phyloP scores from a whole-genome alignment of 208 protist species.

The Vickermania ingenoplastis region DNA sequence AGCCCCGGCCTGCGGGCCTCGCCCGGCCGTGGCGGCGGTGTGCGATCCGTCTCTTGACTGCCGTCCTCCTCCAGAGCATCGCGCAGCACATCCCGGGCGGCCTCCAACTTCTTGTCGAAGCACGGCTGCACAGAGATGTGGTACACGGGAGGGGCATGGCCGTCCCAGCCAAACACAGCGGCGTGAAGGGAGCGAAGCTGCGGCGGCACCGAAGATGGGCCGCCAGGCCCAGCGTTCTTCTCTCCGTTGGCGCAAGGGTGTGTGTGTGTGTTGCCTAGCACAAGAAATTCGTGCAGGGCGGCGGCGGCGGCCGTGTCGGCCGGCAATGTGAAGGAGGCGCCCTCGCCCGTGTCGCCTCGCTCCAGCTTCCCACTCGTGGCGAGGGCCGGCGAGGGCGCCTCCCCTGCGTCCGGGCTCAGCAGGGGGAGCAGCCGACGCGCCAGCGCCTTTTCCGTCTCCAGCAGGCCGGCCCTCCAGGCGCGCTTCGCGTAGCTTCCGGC shows the following conservation, averaged over 20 bases:
- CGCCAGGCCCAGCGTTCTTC: too few species aligned
- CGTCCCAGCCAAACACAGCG: too few species aligned
- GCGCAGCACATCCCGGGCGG: constrained; percentile 68
- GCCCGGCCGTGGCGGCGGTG: neutral
- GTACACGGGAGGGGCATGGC: constrained; percentile 35
- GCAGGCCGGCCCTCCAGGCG: neutral
- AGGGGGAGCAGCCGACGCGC: neutral
- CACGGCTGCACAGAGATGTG: constrained; percentile 97
- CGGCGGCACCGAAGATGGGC: neutral
- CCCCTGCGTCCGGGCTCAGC: neutral
- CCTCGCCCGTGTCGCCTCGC: too few species aligned
- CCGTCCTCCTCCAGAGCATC: constrained; percentile 17
- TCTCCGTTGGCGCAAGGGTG: too few species aligned
- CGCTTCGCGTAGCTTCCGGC: constrained; percentile 91
- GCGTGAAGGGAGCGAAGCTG: too few species aligned
- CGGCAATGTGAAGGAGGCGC: neutral
- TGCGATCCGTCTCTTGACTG: neutral
- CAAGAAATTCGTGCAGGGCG: neutral
- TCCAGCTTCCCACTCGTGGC: too few species aligned
- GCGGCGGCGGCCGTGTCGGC: neutral
- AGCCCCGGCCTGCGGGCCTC: constrained; percentile 9
- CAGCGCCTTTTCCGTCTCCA: too few species aligned
- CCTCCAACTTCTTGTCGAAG: constrained; percentile 98
- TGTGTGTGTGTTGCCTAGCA: neutral
- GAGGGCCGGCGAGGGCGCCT: neutral